Evolutionary conservation across 345 rosid species (phyloP).

Genomic region (Populus tremula): DNA sequence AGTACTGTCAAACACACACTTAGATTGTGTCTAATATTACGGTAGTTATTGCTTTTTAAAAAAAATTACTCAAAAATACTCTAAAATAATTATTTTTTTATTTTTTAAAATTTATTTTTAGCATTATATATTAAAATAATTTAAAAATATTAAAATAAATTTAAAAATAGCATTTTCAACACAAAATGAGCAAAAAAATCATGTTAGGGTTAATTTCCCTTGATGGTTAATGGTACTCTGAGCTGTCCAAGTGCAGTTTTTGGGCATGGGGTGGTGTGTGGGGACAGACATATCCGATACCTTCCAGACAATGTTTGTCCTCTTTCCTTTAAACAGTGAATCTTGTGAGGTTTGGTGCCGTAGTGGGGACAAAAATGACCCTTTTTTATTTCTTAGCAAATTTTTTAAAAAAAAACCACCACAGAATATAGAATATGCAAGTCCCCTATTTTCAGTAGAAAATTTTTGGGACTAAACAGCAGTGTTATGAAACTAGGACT

Average conservation of each 20-base stretch:
- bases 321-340: slow-evolving; percentile 17
- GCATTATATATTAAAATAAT: fast-evolving
- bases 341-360: slow-evolving; percentile 22
- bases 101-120: too few relatives aligned
- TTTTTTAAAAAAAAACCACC: background rate
- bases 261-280: slow-evolving; percentile 6
- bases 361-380: slow-evolving; percentile 34
- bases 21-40: too few relatives aligned
- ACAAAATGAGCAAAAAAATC: background rate
- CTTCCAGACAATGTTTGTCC: slow-evolving; percentile 19
- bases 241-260: background rate
- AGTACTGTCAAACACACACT: fast-evolving
- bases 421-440: background rate
- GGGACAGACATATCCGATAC: slow-evolving; percentile 28
- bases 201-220: background rate
- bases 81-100: too few relatives aligned
- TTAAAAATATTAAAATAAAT: background rate
- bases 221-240: background rate
- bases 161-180: too few relatives aligned
- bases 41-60: fast-evolving
- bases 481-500: too few relatives aligned
- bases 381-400: background rate
- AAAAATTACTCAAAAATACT: too few relatives aligned
- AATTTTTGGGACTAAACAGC: too few relatives aligned
- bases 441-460: background rate